Evolutionary conservation across 352 stramenopile species (phyloP), one percentile per base, ranked within the genome.

Genomic region (Globisporangium nodosum): DNA sequence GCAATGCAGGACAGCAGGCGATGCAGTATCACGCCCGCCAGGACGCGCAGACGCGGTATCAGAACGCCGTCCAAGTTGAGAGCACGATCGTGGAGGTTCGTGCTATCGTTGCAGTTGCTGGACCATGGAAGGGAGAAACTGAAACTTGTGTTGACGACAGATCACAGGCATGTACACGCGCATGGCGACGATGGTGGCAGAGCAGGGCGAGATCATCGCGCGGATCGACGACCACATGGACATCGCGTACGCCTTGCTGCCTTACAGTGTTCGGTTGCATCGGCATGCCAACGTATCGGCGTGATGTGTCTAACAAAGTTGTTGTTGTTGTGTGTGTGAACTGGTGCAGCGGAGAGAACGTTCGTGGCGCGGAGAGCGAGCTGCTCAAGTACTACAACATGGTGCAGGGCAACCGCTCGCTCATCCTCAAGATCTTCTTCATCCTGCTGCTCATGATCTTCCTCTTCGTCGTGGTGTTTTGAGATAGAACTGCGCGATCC

Each of bases 381-480:
- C 67, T 94, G 61, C 70, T 94, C 47, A 91, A 92, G 63, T 78
- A 88, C 40, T 94, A 88, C 66, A 90, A 86, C 58, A 92, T 91
- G 78, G 76, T 88, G 16, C 76, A 74, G 20, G 76, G 81, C 33
- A 94, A 94, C 56, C 84, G 84, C 5, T 83, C 81, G 54, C 69
- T 94, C 49, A 94, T 94, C 58, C 53, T 94, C 57, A 94, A 94
- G 73, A 86, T 94, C 65, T 94, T 94, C 60, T 56, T 91, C 65
- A 68, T 94, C 47, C 66, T 94, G 20, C 55, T 94, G 30, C 66
- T 94, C 49, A 74, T 92, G 61, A 92, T 92, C 57, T 91, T 91
- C 66, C 75, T 92, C 61, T 94, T 94, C 56, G 70, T 90, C 40
- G 85, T 94, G 39, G 77, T 75, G 40, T 77, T 69, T 52, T 66